These are phyloP conservation scores for Yamadazyma pseudoaaseri DNA, from an alignment of 1,139 yeast species.

Conservation along the genomic window DNA sequence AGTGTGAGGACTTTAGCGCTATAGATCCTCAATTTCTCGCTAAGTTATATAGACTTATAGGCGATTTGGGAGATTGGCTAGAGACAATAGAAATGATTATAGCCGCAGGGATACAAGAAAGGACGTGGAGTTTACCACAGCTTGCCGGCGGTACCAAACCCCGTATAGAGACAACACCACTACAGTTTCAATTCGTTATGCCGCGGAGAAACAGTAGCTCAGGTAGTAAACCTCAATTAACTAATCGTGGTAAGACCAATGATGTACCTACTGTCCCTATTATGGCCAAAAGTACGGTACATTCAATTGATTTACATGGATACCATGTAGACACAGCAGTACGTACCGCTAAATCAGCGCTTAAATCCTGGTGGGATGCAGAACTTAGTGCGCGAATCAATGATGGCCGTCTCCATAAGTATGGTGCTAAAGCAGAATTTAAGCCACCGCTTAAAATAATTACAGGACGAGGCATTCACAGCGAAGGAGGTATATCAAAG, in stretches of 20 bases:
- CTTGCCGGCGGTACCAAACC: background rate
- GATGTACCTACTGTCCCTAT: too few species aligned
- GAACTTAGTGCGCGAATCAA: slow-evolving; percentile 42
- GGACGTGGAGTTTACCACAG: background rate
- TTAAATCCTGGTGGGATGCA: slow-evolving; percentile 54
- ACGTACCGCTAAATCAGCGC: slow-evolving; percentile 25
- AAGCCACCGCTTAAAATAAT: slow-evolving; percentile 41
- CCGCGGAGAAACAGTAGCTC: too few species aligned
- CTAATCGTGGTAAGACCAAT: too few species aligned
- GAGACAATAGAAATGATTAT: background rate
- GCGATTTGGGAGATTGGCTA: background rate
- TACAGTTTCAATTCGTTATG: background rate
- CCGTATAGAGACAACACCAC: too few species aligned
- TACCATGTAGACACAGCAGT: slow-evolving; percentile 45
- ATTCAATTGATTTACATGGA: slow-evolving; percentile 60
- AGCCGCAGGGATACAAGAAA: too few species aligned
- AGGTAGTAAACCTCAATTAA: too few species aligned
- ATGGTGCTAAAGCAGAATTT: slow-evolving; percentile 28
- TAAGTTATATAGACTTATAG: background rate
- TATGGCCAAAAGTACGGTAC: too few species aligned
- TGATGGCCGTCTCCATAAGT: slow-evolving; percentile 33
- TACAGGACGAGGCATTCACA: slow-evolving; percentile 67
- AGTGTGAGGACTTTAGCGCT: background rate
- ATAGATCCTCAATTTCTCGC: slow-evolving; percentile 1
- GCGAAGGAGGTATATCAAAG: slow-evolving; percentile 48